Percentiles rank a stretch among this genome's conserved stretches.
These are phyloP conservation scores for Rhamnella rubrinervis DNA, from an alignment of 331 rosid genomes.

Conservation along the genomic window DNA sequence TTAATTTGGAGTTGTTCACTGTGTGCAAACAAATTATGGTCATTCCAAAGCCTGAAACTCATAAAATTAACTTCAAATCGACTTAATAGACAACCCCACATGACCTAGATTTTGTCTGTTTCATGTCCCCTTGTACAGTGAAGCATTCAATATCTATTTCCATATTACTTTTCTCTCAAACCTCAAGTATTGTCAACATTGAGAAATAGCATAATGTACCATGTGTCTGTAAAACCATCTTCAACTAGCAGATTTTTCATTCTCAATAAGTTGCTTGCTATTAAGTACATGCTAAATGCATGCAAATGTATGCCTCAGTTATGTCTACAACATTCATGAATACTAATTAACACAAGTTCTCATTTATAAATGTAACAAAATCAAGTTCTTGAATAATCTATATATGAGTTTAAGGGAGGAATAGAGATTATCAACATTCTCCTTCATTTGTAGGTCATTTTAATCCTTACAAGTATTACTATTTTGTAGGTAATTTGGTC, in stretches of 20 bases:
- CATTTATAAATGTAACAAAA: neutral
- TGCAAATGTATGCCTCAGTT: neutral
- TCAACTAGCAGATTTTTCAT: neutral
- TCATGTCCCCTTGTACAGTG: neutral
- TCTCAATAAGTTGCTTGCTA: conserved; percentile 2
- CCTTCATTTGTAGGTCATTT: too few species aligned
- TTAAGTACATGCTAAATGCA: neutral
- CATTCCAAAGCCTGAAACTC: neutral
- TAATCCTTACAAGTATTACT: too few species aligned
- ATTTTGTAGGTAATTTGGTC: too few species aligned
- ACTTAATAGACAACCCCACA: neutral
- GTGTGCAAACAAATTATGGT: neutral
- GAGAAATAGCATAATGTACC: neutral
- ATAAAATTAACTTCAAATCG: neutral
- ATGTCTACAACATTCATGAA: conserved; percentile 1
- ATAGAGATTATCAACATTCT: too few species aligned
- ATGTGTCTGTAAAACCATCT: conserved; percentile 17
- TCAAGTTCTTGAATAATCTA: conserved; percentile 1
- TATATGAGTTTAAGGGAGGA: neutral
- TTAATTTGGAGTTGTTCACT: neutral
- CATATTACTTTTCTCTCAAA: neutral
- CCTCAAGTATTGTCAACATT: neutral
- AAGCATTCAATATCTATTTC: neutral
- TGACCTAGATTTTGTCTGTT: neutral
- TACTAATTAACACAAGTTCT: neutral